Evolutionary conservation across 306 rosid genomes (phyloP), one percentile per base, ranked within the genome.

Genomic region (Lablab purpureus): DNA sequence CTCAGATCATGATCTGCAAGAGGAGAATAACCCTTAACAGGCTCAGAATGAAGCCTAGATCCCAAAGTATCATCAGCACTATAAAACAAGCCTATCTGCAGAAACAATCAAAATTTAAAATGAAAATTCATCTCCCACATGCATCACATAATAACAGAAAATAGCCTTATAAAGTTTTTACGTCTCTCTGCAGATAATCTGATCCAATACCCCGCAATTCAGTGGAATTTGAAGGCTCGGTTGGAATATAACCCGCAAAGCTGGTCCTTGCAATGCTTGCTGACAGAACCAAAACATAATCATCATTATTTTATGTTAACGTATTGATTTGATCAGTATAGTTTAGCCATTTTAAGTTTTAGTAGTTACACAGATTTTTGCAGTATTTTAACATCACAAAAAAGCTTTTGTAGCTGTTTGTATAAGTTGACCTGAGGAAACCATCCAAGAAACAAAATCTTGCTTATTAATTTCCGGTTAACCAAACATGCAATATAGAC

Each of bases 61-160:
- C 84, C 82, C 37, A 54, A 21, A 28, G 80, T 2, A 54, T 76
- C 88, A 82, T 83, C 87, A 19, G 64, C 85, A 55, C 87, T 75
- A 84, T 86, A 84, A 41, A 79, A 58, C 67, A 87, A 82, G 52
- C 67, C 81, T 43, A 79, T 82, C 97, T 90, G 85, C 85, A 75
- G 60, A 11, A 66, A 19, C 12, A 50, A 41, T 75, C 72, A 43
- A 76, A 43, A 46, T 28, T 19, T 27, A 49, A 73, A 76, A 22
- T 41, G n/a, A 36, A 17, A 23, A 15, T 0, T 3, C 17, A 60
- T 4, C 21, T 65, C 49, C 32, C 78, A 71, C 27, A 19, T 40
- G 45, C 32, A 34, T 64, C 56, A 69, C 30, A 25, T 47, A 15
- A 37, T 19, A 68, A 82, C 34, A 49, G 41, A 56, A 64, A 23